phyloP scores from a whole-genome alignment of 176 grass and related monocot species.

The Pontederia paniculata region DNA sequence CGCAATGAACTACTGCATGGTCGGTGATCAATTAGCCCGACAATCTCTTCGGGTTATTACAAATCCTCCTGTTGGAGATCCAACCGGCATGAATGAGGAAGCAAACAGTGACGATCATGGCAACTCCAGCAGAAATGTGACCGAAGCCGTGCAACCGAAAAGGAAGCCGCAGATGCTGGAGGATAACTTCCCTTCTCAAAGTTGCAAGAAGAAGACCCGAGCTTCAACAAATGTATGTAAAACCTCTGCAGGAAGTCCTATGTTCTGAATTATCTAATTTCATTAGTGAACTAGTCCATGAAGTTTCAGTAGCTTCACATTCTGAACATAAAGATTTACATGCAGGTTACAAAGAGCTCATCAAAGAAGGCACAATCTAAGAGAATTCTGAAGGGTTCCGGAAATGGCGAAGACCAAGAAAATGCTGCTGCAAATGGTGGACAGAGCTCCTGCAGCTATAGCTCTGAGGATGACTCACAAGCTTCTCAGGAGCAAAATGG shows the following conservation, averaged over 20 bases:
- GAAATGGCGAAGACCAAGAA: conserved; percentile 35
- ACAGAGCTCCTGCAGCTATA: conserved; percentile 32
- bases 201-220: conserved; percentile 32
- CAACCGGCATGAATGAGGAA: conserved; percentile 32
- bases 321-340: background rate
- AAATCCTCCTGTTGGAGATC: conserved; percentile 13
- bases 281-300: too few relatives aligned
- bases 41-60: conserved; percentile 35
- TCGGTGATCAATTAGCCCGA: conserved; percentile 29
- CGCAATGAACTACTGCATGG: conserved; percentile 39
- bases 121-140: background rate
- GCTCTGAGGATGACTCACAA: conserved; percentile 48
- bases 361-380: conserved; percentile 28
- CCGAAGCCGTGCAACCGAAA: conserved; percentile 23
- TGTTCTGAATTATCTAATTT: too few relatives aligned
- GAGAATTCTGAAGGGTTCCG: conserved; percentile 25
- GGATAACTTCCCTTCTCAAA: background rate
- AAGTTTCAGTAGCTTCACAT: too few relatives aligned
- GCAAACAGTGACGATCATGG: conserved; percentile 23
- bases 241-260: too few relatives aligned
- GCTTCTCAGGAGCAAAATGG: conserved; percentile 24
- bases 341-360: conserved; percentile 38
- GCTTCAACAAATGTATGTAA: conserved; percentile 17
- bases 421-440: conserved; percentile 10
- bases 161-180: conserved; percentile 16